Conservation (phyloP, 176 grass and related monocot genomes). For the Eragrostis nindensis region DNA sequence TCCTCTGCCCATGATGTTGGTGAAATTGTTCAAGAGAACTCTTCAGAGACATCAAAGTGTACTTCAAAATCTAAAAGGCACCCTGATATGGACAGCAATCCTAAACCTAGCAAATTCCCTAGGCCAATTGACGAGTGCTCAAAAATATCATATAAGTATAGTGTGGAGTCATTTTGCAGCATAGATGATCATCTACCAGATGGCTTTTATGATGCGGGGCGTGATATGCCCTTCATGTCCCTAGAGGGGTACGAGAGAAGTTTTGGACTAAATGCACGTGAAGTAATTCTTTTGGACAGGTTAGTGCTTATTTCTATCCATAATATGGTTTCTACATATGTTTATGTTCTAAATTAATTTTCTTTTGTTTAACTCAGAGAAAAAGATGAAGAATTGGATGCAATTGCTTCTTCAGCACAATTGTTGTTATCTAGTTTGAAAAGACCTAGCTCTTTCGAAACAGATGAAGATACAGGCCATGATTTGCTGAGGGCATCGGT, state of each 20-base stretch:
- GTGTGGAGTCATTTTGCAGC: constrained; percentile 81
- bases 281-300: constrained; percentile 99
- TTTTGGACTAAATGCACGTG: constrained; percentile 67
- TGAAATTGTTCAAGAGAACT: constrained; percentile 42
- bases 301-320: constrained; percentile 39
- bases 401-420: constrained; percentile 86
- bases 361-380: constrained; percentile 57
- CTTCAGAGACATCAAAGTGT: constrained; percentile 52
- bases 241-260: constrained; percentile 78
- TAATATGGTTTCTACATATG: constrained; percentile 14
- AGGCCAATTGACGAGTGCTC: constrained; percentile 70
- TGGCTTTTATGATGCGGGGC: constrained; percentile 97
- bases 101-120: constrained; percentile 91
- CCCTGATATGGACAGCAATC: constrained; percentile 91
- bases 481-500: constrained; percentile 80
- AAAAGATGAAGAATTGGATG: constrained; percentile 94
- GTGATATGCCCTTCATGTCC: constrained; percentile 83
- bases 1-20: constrained; percentile 33
- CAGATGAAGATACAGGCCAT: constrained; percentile 59
- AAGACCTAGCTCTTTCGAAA: constrained; percentile 52
- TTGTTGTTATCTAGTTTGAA: constrained; percentile 77
- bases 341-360: constrained; percentile 35
- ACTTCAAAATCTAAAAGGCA: constrained; percentile 86
- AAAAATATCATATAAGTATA: constrained; percentile 89
- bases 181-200: constrained; percentile 88